Percentiles rank a stretch among this genome's conserved stretches.
These are phyloP conservation scores for Solanum aculeatissimum DNA, from an alignment of 305 asterid genomes.

Conservation along the genomic window DNA sequence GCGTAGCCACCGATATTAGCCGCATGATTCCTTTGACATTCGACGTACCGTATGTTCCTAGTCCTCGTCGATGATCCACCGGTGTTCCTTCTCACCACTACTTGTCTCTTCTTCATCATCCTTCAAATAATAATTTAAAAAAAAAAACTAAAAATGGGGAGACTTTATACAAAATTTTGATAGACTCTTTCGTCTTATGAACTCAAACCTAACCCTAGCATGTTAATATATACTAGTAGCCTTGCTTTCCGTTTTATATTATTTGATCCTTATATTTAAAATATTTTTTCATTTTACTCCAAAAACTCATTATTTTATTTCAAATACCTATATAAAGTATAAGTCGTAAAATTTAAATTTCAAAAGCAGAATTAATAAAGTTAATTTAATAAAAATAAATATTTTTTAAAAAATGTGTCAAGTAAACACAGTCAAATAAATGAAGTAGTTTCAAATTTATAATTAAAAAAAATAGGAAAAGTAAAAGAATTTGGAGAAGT, in stretches of 20 bases:
- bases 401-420: neutral
- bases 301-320: too few species aligned
- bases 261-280: too few species aligned
- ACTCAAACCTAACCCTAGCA: slow-evolving; percentile 33
- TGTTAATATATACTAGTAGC: neutral
- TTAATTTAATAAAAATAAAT: neutral
- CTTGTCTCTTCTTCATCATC: slow-evolving; percentile 45
- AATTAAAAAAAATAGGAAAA: neutral
- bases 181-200: neutral
- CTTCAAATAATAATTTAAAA: neutral
- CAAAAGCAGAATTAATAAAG: neutral
- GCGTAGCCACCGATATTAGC: slow-evolving; percentile 78
- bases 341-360: neutral
- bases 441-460: neutral
- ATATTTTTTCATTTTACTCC: too few species aligned
- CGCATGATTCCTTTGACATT: slow-evolving; percentile 90
- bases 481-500: neutral
- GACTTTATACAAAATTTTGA: neutral
- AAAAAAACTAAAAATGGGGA: neutral
- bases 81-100: slow-evolving; percentile 30
- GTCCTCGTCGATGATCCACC: slow-evolving; percentile 9
- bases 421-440: neutral
- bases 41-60: slow-evolving; percentile 41
- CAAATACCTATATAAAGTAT: too few species aligned
- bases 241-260: neutral